Evolutionary conservation across 2,329 filamentous ascomycete species (phyloP), one percentile per base, ranked within the genome.

Genomic region (Trichoderma sp.): DNA sequence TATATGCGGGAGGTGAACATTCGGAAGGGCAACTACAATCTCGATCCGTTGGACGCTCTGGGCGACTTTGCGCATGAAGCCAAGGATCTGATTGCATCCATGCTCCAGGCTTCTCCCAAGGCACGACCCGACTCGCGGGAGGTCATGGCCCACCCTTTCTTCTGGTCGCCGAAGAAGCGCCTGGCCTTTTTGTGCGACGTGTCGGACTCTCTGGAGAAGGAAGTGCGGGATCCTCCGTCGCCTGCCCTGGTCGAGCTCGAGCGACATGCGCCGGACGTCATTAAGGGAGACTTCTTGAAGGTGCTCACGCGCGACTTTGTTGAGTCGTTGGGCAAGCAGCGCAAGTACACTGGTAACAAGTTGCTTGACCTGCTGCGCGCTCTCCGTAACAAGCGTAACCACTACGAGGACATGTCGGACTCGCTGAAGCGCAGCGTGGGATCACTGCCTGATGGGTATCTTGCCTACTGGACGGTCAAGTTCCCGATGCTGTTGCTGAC

Each of bases 1-100:
- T 98, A 95, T 81, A 96, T 96, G 87, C 88, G 95, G 60, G 95
- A 99, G 78, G 91, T 96, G 72, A 98, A 99, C 77, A 98, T 99
- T 72, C 93, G 96, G 72, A 96, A 96, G 75, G 91, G 92, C 69
- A 88, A 90, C 65, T 90, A 89, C 75, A 89, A 89, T 71, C 82
- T 96, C 39, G 81, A 85, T 52, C 85, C 85, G 26, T 82, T 97
- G 7, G 88, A 92, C 65, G 83, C 86, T 0, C 83, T 98, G 2
- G 93, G 93, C 26, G 90, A 94, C 70, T 93, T 93, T 70, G 88
- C 91, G 0, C 90, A 88, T 71, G 95, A 98, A 75, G 94, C 95
- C 0, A 89, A 91, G 74, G 90, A 97, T 72, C 83, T 99, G 19
- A 92, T 99, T 68, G 82, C 83, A 34, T 89, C 87, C 66, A 99